phyloP scores from a whole-genome alignment of 768 basidiomycete species.

The Gyrodon lividus region DNA sequence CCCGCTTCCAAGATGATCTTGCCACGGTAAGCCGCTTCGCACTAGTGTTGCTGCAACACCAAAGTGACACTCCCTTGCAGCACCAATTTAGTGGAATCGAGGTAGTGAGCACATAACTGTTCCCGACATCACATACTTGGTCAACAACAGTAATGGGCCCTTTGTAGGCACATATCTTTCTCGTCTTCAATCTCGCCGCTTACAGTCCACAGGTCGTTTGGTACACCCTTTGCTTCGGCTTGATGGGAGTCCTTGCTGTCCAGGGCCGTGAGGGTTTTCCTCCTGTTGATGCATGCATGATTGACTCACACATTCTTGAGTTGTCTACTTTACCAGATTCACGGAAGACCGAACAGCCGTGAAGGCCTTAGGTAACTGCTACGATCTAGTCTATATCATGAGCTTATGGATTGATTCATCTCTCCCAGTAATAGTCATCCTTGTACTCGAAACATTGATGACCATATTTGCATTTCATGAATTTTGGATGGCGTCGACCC shows the following conservation, averaged over 20 bases:
- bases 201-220: constrained; percentile 9
- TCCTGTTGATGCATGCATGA: too few species aligned
- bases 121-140: too few species aligned
- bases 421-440: constrained; percentile 6
- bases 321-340: constrained; percentile 21
- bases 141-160: constrained; percentile 4
- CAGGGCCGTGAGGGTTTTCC: constrained; percentile 13
- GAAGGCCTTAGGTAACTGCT: constrained; percentile 14
- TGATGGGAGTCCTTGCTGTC: constrained; percentile 16
- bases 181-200: not conserved
- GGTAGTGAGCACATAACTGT: too few species aligned
- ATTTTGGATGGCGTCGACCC: constrained; percentile 10
- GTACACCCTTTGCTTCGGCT: constrained; percentile 12
- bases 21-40: too few species aligned
- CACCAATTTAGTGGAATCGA: too few species aligned
- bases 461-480: constrained; percentile 10
- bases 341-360: constrained; percentile 9
- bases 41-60: too few species aligned
- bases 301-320: not conserved
- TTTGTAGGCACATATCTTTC: constrained; percentile 6
- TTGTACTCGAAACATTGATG: constrained; percentile 18
- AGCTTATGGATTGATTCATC: not conserved
- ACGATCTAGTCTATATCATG: not conserved
- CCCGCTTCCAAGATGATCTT: too few species aligned
- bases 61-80: too few species aligned